phyloP scores from a whole-genome alignment of 306 rosid species.

The Astragalus membranaceus region DNA sequence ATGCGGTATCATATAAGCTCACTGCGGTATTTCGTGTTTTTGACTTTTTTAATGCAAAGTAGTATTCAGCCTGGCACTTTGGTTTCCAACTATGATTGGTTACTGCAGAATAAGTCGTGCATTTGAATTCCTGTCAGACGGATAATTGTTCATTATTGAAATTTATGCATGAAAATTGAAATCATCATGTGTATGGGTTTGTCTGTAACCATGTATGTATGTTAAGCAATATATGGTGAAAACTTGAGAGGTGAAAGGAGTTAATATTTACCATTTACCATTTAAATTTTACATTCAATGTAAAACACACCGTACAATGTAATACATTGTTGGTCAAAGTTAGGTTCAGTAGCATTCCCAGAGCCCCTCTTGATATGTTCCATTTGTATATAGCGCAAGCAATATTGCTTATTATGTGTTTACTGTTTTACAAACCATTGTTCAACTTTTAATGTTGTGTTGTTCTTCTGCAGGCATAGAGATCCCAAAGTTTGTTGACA shows the following conservation, averaged over 20 bases:
- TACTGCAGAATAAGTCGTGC: not conserved
- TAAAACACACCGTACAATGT: no score
- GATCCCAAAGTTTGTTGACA: slow-evolving; percentile 93
- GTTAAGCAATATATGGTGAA: not conserved
- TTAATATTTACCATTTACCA: not conserved
- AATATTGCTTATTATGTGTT: not conserved
- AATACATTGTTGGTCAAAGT: not conserved
- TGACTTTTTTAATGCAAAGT: not conserved
- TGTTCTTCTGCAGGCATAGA: slow-evolving; percentile 53
- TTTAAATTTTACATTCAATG: no score
- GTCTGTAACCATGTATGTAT: not conserved
- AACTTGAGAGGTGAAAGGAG: not conserved
- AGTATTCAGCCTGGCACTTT: not conserved
- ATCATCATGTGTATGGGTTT: not conserved
- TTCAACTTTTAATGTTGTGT: slow-evolving; percentile 7
- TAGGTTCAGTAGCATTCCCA: not conserved
- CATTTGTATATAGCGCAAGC: not conserved
- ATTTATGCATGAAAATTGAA: not conserved
- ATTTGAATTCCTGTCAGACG: not conserved
- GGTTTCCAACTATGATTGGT: not conserved
- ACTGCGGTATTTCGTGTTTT: not conserved
- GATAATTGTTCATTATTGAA: not conserved
- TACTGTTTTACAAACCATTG: not conserved
- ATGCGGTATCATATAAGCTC: not conserved
- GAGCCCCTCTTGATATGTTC: not conserved